Evolutionary conservation across 257 asterid species (phyloP).

Genomic region (Lycium barbarum): DNA sequence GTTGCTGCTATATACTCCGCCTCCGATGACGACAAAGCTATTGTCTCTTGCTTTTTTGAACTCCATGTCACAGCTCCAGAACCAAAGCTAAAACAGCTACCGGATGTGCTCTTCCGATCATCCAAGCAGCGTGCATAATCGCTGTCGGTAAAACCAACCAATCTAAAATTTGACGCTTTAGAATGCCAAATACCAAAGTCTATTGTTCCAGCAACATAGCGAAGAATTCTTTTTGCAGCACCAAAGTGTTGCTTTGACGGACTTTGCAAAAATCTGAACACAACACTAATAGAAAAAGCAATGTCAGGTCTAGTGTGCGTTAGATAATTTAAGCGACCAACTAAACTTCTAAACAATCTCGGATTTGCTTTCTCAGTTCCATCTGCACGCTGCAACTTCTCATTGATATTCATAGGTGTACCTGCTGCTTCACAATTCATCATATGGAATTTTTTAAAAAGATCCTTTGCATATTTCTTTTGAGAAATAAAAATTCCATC

Average conservation of each 20-base stretch:
- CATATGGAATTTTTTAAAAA: constrained; percentile 7
- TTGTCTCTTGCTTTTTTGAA: not conserved
- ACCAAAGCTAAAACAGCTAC: not conserved
- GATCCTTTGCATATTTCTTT: not conserved
- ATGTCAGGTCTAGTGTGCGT: not conserved
- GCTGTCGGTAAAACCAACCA: no score
- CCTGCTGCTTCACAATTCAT: not conserved
- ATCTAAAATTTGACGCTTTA: no score
- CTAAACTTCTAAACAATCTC: not conserved
- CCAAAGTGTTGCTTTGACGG: no score
- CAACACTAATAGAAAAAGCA: not conserved
- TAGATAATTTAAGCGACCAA: not conserved
- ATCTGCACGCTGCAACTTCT: not conserved
- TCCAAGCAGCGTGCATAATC: no score
- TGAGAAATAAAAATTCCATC: constrained; percentile 26
- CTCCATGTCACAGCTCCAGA: not conserved
- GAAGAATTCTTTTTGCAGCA: no score
- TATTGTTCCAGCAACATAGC: no score
- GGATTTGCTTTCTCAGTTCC: not conserved
- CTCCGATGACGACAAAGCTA: not conserved
- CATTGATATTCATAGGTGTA: constrained; percentile 26
- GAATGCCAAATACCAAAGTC: not conserved
- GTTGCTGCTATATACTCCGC: not conserved
- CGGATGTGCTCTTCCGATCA: no score
- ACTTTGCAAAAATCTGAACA: not conserved